A percentile compares a stretch with the other conserved stretches of the same genome.
Conservation (phyloP, 805 yeast species). For the Candida caryicola region DNA sequence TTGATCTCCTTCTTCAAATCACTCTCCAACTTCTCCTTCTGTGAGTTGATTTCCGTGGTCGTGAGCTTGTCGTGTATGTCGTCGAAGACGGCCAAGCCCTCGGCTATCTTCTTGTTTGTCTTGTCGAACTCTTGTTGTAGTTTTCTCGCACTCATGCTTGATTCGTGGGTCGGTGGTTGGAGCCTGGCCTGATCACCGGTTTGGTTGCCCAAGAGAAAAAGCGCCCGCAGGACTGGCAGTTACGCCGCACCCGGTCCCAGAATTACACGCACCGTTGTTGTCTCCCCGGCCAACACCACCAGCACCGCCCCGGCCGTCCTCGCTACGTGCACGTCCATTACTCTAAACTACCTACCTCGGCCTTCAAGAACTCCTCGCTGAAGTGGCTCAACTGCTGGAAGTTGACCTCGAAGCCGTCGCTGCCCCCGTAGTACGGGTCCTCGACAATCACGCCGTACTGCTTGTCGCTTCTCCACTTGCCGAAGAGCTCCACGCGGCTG, state of each 20-base stretch:
- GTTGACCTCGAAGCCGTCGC: slow-evolving; percentile 75
- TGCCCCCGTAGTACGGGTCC: slow-evolving; percentile 93
- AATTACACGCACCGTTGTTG: too few relatives aligned
- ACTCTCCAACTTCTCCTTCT: slow-evolving; percentile 88
- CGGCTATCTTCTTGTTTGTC: slow-evolving; percentile 84
- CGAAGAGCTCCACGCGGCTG: slow-evolving; percentile 63
- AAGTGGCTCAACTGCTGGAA: slow-evolving; percentile 75
- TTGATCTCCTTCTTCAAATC: slow-evolving; percentile 94
- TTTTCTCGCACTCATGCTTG: slow-evolving; percentile 41
- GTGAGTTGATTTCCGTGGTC: slow-evolving; percentile 76
- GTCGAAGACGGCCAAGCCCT: slow-evolving; percentile 86
- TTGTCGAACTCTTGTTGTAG: slow-evolving; percentile 81
- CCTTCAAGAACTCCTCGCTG: slow-evolving; percentile 63
- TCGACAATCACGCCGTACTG: slow-evolving; percentile 58
- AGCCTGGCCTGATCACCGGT: too few relatives aligned
- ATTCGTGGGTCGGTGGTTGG: too few relatives aligned
- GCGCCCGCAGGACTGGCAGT: too few relatives aligned
- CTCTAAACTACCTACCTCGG: slow-evolving; percentile 27
- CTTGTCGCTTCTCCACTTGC: slow-evolving; percentile 66
- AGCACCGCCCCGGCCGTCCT: too few relatives aligned
- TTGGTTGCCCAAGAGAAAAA: too few relatives aligned
- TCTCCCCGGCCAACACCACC: too few relatives aligned
- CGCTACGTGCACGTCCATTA: too few relatives aligned
- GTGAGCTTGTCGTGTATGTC: slow-evolving; percentile 81
- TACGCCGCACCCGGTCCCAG: too few relatives aligned